These are phyloP conservation scores for Amaranthus tricolor DNA, from an alignment of 179 eudicot species.

Conservation along the genomic window DNA sequence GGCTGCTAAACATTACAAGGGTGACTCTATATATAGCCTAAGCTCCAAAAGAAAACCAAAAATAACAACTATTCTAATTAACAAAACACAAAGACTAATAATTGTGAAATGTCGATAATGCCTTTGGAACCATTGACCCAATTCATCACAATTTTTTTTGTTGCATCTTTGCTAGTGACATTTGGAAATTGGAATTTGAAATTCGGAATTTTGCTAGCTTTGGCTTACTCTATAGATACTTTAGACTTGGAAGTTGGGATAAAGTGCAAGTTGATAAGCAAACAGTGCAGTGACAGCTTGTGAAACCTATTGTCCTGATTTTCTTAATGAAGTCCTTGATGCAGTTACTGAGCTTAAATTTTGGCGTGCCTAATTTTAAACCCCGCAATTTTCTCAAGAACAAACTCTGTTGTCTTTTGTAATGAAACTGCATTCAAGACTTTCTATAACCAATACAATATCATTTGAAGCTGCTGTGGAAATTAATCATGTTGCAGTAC, in stretches of 20 bases:
- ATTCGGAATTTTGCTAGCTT: background rate
- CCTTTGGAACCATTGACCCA: too few relatives aligned
- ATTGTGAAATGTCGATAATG: too few relatives aligned
- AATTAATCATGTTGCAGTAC: constrained; percentile 5
- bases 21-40: too few relatives aligned
- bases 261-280: background rate
- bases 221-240: constrained; percentile 2
- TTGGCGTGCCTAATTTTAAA: background rate
- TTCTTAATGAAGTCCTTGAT: background rate
- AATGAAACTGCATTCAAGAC: background rate
- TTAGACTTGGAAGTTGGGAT: background rate
- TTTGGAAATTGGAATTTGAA: background rate
- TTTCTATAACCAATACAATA: background rate
- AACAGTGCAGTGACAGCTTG: background rate
- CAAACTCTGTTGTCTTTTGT: background rate
- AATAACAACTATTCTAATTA: too few relatives aligned
- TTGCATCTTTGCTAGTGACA: background rate
- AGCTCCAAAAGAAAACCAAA: too few relatives aligned
- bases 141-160: background rate
- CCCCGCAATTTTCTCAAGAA: background rate
- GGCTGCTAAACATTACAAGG: too few relatives aligned
- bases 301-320: background rate
- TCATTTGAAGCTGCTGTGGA: background rate
- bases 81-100: too few relatives aligned
- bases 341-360: background rate